Evolutionary conservation across 495 filamentous ascomycete genomes (phyloP).

Genomic region (Hypoxylon fuscum): DNA sequence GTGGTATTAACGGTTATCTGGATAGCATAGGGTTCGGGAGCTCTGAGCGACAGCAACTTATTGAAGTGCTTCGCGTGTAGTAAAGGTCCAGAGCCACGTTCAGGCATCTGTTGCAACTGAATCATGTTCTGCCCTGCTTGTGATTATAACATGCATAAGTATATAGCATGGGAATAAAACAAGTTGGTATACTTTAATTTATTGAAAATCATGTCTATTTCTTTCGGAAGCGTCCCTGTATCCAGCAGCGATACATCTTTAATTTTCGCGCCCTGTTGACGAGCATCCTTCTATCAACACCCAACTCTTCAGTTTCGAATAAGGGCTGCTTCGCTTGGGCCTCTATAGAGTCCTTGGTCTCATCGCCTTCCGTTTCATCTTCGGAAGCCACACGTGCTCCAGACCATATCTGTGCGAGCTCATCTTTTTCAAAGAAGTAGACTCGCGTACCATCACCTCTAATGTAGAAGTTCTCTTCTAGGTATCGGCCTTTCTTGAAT

Average conservation of each 20-base stretch:
- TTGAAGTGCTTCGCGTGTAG: slow-evolving; percentile 31
- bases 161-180: background rate
- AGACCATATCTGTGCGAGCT: slow-evolving; percentile 83
- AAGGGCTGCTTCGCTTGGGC: slow-evolving; percentile 25
- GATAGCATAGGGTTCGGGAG: slow-evolving; percentile 62
- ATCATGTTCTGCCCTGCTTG: too few species aligned
- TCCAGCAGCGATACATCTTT: slow-evolving; percentile 99
- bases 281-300: slow-evolving; percentile 83
- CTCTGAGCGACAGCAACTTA: slow-evolving; percentile 41
- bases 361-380: slow-evolving; percentile 29
- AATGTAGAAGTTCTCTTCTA: slow-evolving; percentile 97
- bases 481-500: slow-evolving; percentile 90
- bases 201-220: slow-evolving; percentile 49
- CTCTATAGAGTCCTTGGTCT: slow-evolving; percentile 31
- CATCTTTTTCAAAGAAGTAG: slow-evolving; percentile 92
- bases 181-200: background rate
- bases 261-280: slow-evolving; percentile 89
- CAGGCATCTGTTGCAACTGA: too few species aligned
- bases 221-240: slow-evolving; percentile 91
- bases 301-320: slow-evolving; percentile 80
- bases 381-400: slow-evolving; percentile 37
- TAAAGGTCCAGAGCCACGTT: too few species aligned
- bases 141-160: too few species aligned
- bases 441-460: slow-evolving; percentile 95
- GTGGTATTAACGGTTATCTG: slow-evolving; percentile 70